Base-by-base conservation (phyloP, 2,329 filamentous ascomycete species). In the Ascochyta viciae-villosae region DNA sequence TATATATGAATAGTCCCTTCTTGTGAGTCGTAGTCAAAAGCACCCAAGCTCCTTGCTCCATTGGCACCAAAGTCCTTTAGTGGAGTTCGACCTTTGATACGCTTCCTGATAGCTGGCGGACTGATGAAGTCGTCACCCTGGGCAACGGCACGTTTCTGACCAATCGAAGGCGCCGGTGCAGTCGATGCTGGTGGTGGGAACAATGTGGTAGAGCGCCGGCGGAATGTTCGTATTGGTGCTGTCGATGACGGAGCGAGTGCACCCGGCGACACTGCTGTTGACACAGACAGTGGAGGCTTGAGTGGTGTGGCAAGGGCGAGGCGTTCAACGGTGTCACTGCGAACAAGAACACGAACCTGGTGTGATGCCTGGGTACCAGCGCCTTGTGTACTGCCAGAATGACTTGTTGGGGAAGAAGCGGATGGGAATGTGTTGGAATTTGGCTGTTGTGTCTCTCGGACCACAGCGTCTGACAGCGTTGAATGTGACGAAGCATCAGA, bases 351-450 rank as follows among this genome's bases (percentile, higher is more conserved):
- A 23, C 60, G 61, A 2, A 60, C 3, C 41, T 64, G 42, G 4
- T 53, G 54, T 2, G 65, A 73, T 27, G 65, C 62, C 27, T 55
- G 46, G 16, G 60, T 46, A 8, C 65, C 66, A 8, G 56, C 58
- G 27, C 54, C 60, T 59, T 72, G 68, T 7, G 63, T 70, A 43
- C 64, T 68, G 34, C 57, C 48, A 2, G 68, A 63, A 40, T 34
- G 55, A 37, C 68, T 57, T 2, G 61, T 56, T 29, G 26, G 31
- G 6, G 62, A 49, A 1, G 58, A 61, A 5, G 47, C 31, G 2
- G 61, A 58, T 2, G 49, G 58, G 51, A 27, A 54, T 6, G 56
- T 57, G 27, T 52, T 29, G 2, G 22, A 27, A 13, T 27, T 40
- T 12, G 26, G 29, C 37, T 64, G 57, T 33, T 62, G 65, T 13